Evolutionary conservation across 75 land plant genomes (phyloP), one percentile per base, ranked within the genome.

Genomic region (Pinus albicaulis): DNA sequence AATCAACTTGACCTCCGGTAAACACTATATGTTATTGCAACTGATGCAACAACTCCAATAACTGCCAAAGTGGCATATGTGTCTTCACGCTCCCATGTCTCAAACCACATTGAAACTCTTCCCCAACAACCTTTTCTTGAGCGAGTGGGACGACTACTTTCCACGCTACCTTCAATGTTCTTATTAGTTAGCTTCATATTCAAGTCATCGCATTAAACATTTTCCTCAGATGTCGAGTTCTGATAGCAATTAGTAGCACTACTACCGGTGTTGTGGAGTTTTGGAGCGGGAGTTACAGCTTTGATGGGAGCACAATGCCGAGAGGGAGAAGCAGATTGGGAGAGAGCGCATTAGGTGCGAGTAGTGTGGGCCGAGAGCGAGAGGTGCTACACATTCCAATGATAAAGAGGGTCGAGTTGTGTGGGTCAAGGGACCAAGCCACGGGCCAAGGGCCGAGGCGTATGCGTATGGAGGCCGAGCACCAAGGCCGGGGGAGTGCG

Each of bases 71-170:
- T 88, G 1, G 93, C 96, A 71, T 79, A 82, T 55, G 95, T 93
- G 68, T 95, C 98, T 59, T 91, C 98, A 24, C 82, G 79, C 64
- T 95, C 98, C 98, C 98, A 95, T 31, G 68, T 82, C 80, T 89
- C 92, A 71, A 87, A 76, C 93, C 93, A 95, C 16, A 84, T 74
- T 7, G 92, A 86, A 81, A 76, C 85, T 3, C 86, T 58, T 65
- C 82, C 19, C 65, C 74, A 31, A 12, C 11, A 48, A 7, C 62
- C 31, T 61, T 80, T 90, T 25, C 82, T 77, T 0, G 76, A 44
- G 15, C 60, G 0, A 58, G 58, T 36, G 3, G 48, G 44, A 64
- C 81, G 77, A 63, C 57, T 71, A 57, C 73, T 83, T n/a, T 74
- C 77, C 23, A 28, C 1, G 25, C 15, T 15, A 58, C 23, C 62